Evolutionary conservation across 495 filamentous ascomycete genomes (phyloP), one percentile per base, ranked within the genome.

Genomic region (Jackrogersella minutella): DNA sequence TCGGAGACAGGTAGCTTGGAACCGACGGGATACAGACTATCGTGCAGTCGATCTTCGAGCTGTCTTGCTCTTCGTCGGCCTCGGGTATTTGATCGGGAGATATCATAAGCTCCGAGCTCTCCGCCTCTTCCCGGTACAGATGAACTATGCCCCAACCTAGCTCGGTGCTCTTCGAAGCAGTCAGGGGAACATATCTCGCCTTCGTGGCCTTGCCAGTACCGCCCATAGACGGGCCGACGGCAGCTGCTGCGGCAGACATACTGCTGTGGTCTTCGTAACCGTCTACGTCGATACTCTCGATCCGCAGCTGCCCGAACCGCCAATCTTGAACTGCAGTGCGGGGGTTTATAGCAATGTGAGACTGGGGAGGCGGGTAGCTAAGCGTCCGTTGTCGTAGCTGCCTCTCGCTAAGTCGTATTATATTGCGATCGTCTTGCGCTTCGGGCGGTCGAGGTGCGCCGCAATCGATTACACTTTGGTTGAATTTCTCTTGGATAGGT

Each of bases 11-110:
- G 73, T 98, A 98, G 28, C 88, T 93, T 2, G 95, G 95, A 9
- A 99, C 96, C 8, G 96, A 94, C 26, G 97, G 87, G 39, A 99
- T 92, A 74, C 95, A 98, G 17, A 98, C 76, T 11, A 92, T 96
- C n/a, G 91, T 95, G 70, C 90, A 93, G 37, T 92, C 88, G 36
- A 88, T 22, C 26, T 69, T 61, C 10, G 64, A 85, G 34, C 87
- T 85, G 7, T 76, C 64, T 51, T 68, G 70, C 49, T 50, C 67
- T 56, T 64, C 65, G 1, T 62, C 63, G 14, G 67, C 72, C 33
- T 78, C 78, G 21, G 75, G 71, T 56, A 64, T 46, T 39, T 51
- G 59, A 43, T 63, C 76, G 64, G 28, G 71, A 40, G 41, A 68
- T 63, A 50, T 61, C 36, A 37, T 49, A 30, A 77, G 76, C 11